Percentiles rank a stretch among this genome's conserved stretches.
Conservation (phyloP, 345 rosid species). For the Eucalyptus regnans region DNA sequence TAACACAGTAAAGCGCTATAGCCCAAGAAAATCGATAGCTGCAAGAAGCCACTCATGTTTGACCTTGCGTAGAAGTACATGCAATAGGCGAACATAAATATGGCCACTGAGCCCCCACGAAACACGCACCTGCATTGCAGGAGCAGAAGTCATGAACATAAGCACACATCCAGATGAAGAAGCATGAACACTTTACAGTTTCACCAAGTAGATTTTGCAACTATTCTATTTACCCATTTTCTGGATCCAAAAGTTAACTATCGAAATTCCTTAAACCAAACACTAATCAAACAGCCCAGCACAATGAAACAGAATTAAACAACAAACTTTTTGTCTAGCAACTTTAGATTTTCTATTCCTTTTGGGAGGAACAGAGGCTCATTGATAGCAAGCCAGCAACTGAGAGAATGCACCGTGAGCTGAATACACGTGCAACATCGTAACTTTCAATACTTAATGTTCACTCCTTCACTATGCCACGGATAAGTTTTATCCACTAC, state of each 20-base stretch:
- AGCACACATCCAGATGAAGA: neutral
- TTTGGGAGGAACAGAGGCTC: neutral
- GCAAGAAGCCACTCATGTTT: slow-evolving; percentile 61
- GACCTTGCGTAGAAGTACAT: slow-evolving; percentile 13
- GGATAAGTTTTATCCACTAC: neutral
- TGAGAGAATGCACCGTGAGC: neutral
- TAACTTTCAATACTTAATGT: neutral
- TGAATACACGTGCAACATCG: neutral
- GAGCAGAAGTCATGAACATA: neutral
- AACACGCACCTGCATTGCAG: slow-evolving; percentile 47
- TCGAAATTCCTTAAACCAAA: neutral
- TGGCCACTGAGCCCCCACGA: slow-evolving; percentile 58
- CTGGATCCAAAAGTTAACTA: neutral
- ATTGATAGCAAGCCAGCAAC: neutral
- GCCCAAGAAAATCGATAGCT: slow-evolving; percentile 59
- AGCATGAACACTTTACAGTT: neutral
- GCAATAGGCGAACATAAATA: slow-evolving; percentile 65
- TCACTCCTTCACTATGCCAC: neutral
- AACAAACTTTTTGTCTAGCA: neutral
- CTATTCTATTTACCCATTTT: neutral
- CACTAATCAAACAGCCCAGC: neutral
- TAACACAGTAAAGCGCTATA: slow-evolving; percentile 65
- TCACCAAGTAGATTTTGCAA: neutral
- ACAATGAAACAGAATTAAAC: neutral
- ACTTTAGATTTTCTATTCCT: neutral